These are phyloP conservation scores for Leccinum fuscescens DNA, from an alignment of 1,284 basidiomycete genomes.

Conservation along the genomic window DNA sequence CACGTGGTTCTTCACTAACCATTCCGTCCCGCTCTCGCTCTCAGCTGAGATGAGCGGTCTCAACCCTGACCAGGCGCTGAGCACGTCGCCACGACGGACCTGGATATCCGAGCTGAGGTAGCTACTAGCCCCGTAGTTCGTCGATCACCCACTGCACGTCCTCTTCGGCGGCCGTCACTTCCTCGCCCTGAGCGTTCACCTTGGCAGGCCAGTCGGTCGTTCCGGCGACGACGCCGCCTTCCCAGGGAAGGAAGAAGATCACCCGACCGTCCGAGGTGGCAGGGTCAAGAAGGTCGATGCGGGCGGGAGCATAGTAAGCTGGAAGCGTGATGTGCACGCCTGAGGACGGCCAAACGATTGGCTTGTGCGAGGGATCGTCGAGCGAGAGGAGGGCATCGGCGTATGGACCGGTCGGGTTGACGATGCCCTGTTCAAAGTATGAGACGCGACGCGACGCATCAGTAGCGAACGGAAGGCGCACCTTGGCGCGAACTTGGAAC, in stretches of 20 bases:
- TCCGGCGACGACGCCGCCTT: conserved; percentile 96
- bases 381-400: conserved; percentile 84
- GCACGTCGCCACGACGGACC: no score
- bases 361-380: conserved; percentile 78
- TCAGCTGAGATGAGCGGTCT: no score
- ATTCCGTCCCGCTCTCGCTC: conserved; percentile 69
- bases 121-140: no score
- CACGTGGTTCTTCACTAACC: conserved; percentile 92
- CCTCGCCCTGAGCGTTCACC: conserved; percentile 55
- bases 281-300: conserved; percentile 95
- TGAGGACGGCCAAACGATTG: conserved; percentile 90
- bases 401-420: conserved; percentile 98
- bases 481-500: conserved; percentile 76
- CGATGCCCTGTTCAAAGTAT: conserved; percentile 61
- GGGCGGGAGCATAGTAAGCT: conserved; percentile 93
- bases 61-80: no score
- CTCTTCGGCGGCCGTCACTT: conserved; percentile 87
- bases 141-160: conserved; percentile 48
- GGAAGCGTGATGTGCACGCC: conserved; percentile 97
- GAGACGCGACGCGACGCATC: background rate
- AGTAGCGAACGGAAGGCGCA: conserved; percentile 26
- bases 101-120: no score
- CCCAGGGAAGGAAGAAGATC: conserved; percentile 99
- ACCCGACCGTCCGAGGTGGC: conserved; percentile 95
- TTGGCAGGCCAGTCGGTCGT: conserved; percentile 88